Conservation (phyloP, 345 rosid species). For the Citrus medica region DNA sequence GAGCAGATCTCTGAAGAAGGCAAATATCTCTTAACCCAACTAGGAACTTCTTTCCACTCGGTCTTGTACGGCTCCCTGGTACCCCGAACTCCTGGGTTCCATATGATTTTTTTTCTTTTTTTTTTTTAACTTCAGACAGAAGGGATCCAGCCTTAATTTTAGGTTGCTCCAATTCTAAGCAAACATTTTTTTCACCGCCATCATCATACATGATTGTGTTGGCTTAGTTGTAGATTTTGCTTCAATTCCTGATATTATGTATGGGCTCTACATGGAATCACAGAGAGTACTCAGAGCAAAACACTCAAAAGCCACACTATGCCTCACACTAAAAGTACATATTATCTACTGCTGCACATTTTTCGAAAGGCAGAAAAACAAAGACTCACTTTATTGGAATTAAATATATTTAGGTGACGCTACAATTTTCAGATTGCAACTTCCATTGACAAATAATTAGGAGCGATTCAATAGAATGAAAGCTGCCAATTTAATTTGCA, state of each 20-base stretch:
- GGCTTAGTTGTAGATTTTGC: background rate
- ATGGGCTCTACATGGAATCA: no score
- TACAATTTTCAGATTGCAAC: background rate
- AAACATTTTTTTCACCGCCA: background rate
- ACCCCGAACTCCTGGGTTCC: no score
- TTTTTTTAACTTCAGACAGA: background rate
- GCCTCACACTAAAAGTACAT: no score
- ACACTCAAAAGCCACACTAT: no score
- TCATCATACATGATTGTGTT: background rate
- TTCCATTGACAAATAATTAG: background rate
- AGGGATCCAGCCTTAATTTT: background rate
- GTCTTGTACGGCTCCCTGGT: background rate
- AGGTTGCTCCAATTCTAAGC: background rate
- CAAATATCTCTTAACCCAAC: slow-evolving; percentile 59
- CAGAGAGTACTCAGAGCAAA: no score
- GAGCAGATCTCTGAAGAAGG: slow-evolving; percentile 54
- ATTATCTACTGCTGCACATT: no score
- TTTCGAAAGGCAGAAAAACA: no score
- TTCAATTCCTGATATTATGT: no score
- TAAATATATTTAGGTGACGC: background rate
- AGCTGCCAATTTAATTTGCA: background rate
- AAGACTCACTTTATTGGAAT: background rate
- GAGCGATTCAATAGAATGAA: background rate
- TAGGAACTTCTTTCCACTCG: background rate
- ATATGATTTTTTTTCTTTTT: no score